These are phyloP conservation scores for Betula pendula DNA, from an alignment of 306 rosid genomes.

Conservation along the genomic window DNA sequence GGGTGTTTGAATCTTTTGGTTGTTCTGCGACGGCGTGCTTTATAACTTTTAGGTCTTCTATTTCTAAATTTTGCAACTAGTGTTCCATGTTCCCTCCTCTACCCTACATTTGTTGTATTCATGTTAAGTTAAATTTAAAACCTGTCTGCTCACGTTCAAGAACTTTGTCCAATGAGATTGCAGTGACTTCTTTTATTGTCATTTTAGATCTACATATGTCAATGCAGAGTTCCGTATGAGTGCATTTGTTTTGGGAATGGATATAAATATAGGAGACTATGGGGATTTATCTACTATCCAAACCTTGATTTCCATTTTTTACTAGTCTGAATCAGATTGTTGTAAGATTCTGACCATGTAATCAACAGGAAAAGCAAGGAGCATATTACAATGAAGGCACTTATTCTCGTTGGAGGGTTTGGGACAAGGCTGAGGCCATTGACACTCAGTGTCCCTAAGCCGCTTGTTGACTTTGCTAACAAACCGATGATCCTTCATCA, in stretches of 20 bases:
- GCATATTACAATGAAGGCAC: slow-evolving; percentile 78
- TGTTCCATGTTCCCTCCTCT: slow-evolving; percentile 6
- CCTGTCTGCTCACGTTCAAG: slow-evolving; percentile 27
- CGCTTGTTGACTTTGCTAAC: slow-evolving; percentile 99
- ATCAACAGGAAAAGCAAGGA: slow-evolving; percentile 50
- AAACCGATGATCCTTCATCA: slow-evolving; percentile 99
- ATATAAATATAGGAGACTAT: slow-evolving; percentile 26
- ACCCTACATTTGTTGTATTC: slow-evolving; percentile 21
- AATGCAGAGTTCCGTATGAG: slow-evolving; percentile 18
- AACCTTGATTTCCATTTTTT: slow-evolving; percentile 16
- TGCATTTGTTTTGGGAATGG: slow-evolving; percentile 5
- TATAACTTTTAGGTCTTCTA: slow-evolving; percentile 10
- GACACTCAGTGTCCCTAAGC: slow-evolving; percentile 98
- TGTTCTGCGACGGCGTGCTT: slow-evolving; percentile 20
- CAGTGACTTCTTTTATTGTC: not conserved
- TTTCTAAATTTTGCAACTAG: slow-evolving; percentile 23
- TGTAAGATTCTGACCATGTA: slow-evolving; percentile 7
- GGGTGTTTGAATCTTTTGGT: slow-evolving; percentile 16
- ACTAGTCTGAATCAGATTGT: slow-evolving; percentile 18
- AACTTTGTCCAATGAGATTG: slow-evolving; percentile 16
- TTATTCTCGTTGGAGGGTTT: slow-evolving; percentile 97
- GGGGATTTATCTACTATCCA: slow-evolving; percentile 16
- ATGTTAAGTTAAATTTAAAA: slow-evolving; percentile 21
- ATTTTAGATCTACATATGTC: slow-evolving; percentile 22
- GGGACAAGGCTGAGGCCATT: slow-evolving; percentile 99